Conservation (phyloP, 164 flowering plant species). For the Chimonanthus praecox region DNA sequence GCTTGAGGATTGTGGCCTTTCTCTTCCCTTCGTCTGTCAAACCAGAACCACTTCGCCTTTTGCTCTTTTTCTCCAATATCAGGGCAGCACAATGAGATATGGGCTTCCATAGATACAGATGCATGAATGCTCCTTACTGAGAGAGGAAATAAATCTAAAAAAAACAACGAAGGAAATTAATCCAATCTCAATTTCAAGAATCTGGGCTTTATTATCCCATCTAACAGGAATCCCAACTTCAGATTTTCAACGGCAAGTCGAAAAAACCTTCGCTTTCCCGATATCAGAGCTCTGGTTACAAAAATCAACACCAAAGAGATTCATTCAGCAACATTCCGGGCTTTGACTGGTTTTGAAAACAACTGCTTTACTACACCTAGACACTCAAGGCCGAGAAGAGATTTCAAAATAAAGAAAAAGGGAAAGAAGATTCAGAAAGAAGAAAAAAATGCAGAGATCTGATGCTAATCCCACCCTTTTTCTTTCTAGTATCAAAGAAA, state of each 20-base stretch:
- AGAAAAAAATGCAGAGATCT: not conserved
- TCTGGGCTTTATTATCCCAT: constrained; percentile 4
- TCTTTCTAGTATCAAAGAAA: not conserved
- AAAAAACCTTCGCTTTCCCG: constrained; percentile 8
- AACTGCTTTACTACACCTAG: constrained; percentile 21
- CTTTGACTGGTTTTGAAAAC: constrained; percentile 4
- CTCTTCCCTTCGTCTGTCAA: constrained; percentile 28
- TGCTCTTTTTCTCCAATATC: constrained; percentile 64
- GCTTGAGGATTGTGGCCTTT: constrained; percentile 49
- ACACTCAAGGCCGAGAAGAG: constrained; percentile 15
- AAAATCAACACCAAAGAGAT: constrained; percentile 10
- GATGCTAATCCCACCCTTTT: constrained; percentile 13
- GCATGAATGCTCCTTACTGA: constrained; percentile 34
- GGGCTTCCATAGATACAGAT: constrained; percentile 79
- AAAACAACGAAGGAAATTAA: not conserved
- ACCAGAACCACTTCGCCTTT: constrained; percentile 46
- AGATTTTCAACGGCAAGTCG: constrained; percentile 5
- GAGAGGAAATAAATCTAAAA: constrained; percentile 12
- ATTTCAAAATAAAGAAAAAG: constrained; percentile 7
- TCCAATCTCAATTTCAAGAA: not conserved
- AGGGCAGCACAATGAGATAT: constrained; percentile 82
- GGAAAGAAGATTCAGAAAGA: not conserved
- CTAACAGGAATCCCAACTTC: constrained; percentile 9
- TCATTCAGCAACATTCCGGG: constrained; percentile 10
- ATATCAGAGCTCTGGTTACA: constrained; percentile 3